Conservation (phyloP, 441 rosid genomes). For the Capsella rubella region DNA sequence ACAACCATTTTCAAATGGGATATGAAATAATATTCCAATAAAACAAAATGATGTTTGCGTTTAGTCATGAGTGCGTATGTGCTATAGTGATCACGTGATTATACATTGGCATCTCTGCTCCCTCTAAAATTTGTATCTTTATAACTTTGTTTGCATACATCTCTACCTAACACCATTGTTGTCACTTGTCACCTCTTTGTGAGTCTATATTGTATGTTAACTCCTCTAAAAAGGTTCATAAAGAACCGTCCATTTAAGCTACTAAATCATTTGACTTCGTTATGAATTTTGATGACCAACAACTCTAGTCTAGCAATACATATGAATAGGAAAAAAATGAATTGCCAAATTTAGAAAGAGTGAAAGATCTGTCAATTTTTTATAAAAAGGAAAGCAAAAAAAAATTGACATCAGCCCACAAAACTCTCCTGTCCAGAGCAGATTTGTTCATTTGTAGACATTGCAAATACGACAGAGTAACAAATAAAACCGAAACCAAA, state of each 20-base stretch:
- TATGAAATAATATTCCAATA: neutral
- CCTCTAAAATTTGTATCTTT: neutral
- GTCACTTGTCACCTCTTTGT: slow-evolving; percentile 1
- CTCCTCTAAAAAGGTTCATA: no score
- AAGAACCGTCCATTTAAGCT: neutral
- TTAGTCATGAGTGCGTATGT: slow-evolving; percentile 6
- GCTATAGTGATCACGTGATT: slow-evolving; percentile 7
- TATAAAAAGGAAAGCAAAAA: neutral
- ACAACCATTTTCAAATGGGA: neutral
- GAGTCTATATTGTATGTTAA: no score
- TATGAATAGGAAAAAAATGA: neutral
- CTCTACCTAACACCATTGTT: neutral
- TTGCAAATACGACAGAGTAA: slow-evolving; percentile 22
- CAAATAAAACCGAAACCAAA: slow-evolving; percentile 39
- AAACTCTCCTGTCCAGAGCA: slow-evolving; percentile 71
- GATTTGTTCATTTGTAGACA: slow-evolving; percentile 29
- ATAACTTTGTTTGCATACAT: neutral
- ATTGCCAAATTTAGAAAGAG: slow-evolving; percentile 24
- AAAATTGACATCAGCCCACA: slow-evolving; percentile 46
- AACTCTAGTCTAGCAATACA: slow-evolving; percentile 4
- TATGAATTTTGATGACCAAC: slow-evolving; percentile 7
- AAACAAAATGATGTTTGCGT: neutral
- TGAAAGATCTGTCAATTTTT: neutral
- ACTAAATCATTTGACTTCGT: neutral
- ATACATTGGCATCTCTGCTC: neutral